Evolutionary conservation across 805 yeast species (phyloP), one percentile per base, ranked within the genome.

Genomic region (Suhomyces pyralidae): DNA sequence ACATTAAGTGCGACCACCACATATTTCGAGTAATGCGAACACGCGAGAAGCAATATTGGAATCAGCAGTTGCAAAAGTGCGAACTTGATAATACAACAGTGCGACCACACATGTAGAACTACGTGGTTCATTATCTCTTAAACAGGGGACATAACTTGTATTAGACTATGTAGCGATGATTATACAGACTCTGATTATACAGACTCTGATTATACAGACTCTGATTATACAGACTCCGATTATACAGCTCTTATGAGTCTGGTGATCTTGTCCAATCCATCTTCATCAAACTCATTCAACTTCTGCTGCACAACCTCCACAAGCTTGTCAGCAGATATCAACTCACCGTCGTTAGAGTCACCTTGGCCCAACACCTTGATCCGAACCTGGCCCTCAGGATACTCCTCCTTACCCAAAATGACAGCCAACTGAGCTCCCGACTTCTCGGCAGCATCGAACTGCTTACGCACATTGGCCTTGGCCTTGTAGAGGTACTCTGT

Each of bases 391-490:
- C 97, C 97, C 58, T 81, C 83, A 17, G 84, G 81, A 63, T 73
- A 91, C 73, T 94, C 99, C 69, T 94, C 97, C 69, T 93, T 96
- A 62, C 99, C 99, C 52, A 94, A 77, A 59, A 94, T 94, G 44
- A 94, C 96, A 10, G 94, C 97, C 45, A 91, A 62, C 54, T 91
- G 86, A 62, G 96, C 90, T 22, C 97, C 98, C 2, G 90, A 77
- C 72, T 90, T 92, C 63, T 94, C 99, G 43, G 99, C 98, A 48
- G 97, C 96, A 62, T 93, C 98, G 58, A 94, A 94, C 74, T 94
- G 99, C 71, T 93, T 94, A 69, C 96, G 86, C 53, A 91, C 88
- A 70, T 94, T 94, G 51, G 96, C 96, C 77, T 94, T 94, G 51
- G 90, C 81, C 73, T 94, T 94, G 78, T 90, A 94, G 56, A 93